Evolutionary conservation across 2,329 filamentous ascomycete species (phyloP), one percentile per base, ranked within the genome.

Genomic region (Fusarium sp.): DNA sequence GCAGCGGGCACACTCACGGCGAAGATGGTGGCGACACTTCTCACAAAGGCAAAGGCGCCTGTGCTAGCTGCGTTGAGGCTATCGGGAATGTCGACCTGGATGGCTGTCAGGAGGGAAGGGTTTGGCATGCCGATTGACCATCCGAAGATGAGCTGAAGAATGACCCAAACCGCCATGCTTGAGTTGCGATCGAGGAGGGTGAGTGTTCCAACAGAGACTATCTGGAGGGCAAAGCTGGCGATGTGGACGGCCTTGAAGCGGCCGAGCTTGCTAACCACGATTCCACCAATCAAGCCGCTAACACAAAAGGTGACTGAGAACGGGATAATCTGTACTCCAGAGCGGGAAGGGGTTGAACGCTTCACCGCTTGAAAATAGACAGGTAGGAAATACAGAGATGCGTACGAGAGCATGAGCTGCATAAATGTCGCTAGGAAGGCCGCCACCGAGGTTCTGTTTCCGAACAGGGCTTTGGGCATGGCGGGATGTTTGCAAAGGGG

Each of bases 351-450:
- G 0, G 79, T 76, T 5, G 80, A 77, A 3, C 73, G 74, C 1
- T 80, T 78, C 0, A 88, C 84, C 4, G 79, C 82, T 62, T 88
- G 86, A 70, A 88, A 88, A 75, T 87, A 88, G 11, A 88, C 76
- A 0, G 86, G 85, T 0, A 87, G 70, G 67, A 87, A 87, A 75
- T 83, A 85, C 33, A 80, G 71, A 5, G 79, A 69, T 79, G 83
- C 85, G 25, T 81, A 20, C 83, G 81, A 5, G 82, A 76, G 27
- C 10, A 79, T 62, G 38, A 65, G 66, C 45, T 74, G 75, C 8
- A 78, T 63, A 56, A 79, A 78, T 6, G 73, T 74, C 7, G 77
- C 71, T 8, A 71, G 5, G 2, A 77, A 63, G 20, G 71, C 66
- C 6, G 56, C 52, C 1, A 60, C 61, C 0, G 71, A 81, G 5